Evolutionary conservation across 257 asterid genomes (phyloP), one percentile per base, ranked within the genome.

Genomic region (Solanum corneliomulleri): DNA sequence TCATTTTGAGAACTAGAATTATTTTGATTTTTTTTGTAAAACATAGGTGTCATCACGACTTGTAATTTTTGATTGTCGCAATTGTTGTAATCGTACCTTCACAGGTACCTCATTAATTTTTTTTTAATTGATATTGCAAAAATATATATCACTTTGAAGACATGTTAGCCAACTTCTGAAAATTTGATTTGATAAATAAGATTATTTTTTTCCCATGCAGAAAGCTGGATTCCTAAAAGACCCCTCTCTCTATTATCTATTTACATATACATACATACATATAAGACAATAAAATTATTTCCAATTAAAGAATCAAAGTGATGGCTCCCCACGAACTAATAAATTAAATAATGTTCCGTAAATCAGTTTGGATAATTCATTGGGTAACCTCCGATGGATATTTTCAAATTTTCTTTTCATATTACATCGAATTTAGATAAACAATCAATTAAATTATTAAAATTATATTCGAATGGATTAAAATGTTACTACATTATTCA

Each of bases 21-120:
- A 37, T 37, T 37, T 37, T 6, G 1, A 37, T 6, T 37, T 6
- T 1, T 37, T 1, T 37, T 1, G 0, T 37, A 37, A 37, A 37
- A 1, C 1, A 37, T 37, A 37, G 0, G 0, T 37, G 1, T 0
- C 0, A 37, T 37, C 0, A 37, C 0, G 39, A 37, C 7, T 37
- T 37, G 7, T 6, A 7, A 37, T 37, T 37, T 37, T 37, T 33
- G 37, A 3, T 33, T 10, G 35, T 64, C 33, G 2, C 33, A 31
- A 2, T 31, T 31, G 33, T 31, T 31, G 33, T 31, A 37, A 37
- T 37, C 39, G 7, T 37, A 37, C 39, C 39, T 37, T 37, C 7
- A 37, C 7, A 0, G 0, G 0, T 37, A 37, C 39, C 39, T 37
- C 6, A 37, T 37, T 37, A 37, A 37, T 37, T 37, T 37, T 35